phyloP scores from a whole-genome alignment of 2,329 filamentous ascomycete species.

The Clarireedia monteithiana region DNA sequence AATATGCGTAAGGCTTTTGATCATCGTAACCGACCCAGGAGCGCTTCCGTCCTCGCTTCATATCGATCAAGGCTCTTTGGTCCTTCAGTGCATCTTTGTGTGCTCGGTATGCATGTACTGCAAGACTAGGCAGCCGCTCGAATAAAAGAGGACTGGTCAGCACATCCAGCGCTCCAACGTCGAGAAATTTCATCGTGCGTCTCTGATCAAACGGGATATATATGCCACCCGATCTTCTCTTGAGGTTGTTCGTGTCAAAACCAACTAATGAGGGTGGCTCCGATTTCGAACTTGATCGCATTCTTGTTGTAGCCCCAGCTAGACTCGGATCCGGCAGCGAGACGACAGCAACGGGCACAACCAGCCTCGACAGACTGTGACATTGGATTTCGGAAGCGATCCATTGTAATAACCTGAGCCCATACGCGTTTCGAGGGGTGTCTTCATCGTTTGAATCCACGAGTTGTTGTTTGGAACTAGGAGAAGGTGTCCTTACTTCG shows the following conservation, averaged over 20 bases:
- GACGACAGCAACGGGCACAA: slow-evolving; percentile 39
- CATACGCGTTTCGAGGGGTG: slow-evolving; percentile 38
- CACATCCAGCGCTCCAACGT: slow-evolving; percentile 81
- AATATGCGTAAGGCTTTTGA: slow-evolving; percentile 78
- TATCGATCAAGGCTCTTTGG: slow-evolving; percentile 62
- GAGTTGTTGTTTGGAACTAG: slow-evolving; percentile 30
- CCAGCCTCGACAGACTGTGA: slow-evolving; percentile 39
- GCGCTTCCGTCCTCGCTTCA: slow-evolving; percentile 69
- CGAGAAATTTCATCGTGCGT: slow-evolving; percentile 64
- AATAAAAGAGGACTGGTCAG: slow-evolving; percentile 70
- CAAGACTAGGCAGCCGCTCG: slow-evolving; percentile 66
- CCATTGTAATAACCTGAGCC: slow-evolving; percentile 38
- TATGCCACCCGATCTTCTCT: slow-evolving; percentile 17
- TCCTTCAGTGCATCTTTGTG: slow-evolving; percentile 70
- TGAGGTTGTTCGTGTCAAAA: not conserved
- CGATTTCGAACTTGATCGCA: slow-evolving; percentile 14
- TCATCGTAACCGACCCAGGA: slow-evolving; percentile 89
- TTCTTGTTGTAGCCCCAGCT: slow-evolving; percentile 12
- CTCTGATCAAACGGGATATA: slow-evolving; percentile 36
- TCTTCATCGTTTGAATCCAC: slow-evolving; percentile 32
- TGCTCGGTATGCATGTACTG: slow-evolving; percentile 76
- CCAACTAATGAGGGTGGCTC: slow-evolving; percentile 12
- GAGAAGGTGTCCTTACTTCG: slow-evolving; percentile 27
- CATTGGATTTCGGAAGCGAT: slow-evolving; percentile 42
- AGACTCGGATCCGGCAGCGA: slow-evolving; percentile 28